phyloP scores from a whole-genome alignment of 306 rosid species.

The Dryas drummondii region DNA sequence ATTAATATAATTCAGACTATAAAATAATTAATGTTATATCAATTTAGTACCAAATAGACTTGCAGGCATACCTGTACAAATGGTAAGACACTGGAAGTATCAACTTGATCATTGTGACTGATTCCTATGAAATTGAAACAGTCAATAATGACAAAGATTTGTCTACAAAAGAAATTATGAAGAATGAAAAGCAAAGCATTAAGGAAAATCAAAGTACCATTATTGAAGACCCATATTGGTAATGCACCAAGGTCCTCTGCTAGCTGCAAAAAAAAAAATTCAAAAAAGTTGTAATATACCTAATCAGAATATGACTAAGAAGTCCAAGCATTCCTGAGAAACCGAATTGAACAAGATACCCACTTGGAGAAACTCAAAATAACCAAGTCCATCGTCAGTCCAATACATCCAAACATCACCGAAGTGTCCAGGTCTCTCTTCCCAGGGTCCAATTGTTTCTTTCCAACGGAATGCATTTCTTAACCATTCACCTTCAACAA shows the following conservation, averaged over 20 bases:
- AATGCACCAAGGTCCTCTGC: constrained; percentile 75
- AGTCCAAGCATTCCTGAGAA: not conserved
- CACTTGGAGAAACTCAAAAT: constrained; percentile 93
- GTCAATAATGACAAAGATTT: constrained; percentile 27
- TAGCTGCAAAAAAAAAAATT: constrained; percentile 49
- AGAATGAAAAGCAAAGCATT: constrained; percentile 12
- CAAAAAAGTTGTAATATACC: not conserved
- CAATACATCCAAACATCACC: constrained; percentile 99
- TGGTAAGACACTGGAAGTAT: constrained; percentile 49
- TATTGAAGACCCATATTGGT: constrained; percentile 96
- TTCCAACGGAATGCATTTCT: constrained; percentile 98
- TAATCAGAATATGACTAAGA: not conserved
- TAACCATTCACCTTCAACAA: constrained; percentile 93
- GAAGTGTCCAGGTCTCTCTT: constrained; percentile 96
- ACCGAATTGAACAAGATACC: constrained; percentile 20
- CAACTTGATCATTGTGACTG: constrained; percentile 79
- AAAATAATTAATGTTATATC: not conserved
- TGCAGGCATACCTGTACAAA: constrained; percentile 63
- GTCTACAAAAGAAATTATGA: not conserved
- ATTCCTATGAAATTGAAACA: constrained; percentile 50
- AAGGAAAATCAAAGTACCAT: constrained; percentile 51
- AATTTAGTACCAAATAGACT: not conserved
- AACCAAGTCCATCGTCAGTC: constrained; percentile 98
- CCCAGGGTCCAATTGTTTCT: constrained; percentile 87
- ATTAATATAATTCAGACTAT: not conserved